phyloP scores from a whole-genome alignment of 1,284 basidiomycete species.

The Afroboletus lepidellus region DNA sequence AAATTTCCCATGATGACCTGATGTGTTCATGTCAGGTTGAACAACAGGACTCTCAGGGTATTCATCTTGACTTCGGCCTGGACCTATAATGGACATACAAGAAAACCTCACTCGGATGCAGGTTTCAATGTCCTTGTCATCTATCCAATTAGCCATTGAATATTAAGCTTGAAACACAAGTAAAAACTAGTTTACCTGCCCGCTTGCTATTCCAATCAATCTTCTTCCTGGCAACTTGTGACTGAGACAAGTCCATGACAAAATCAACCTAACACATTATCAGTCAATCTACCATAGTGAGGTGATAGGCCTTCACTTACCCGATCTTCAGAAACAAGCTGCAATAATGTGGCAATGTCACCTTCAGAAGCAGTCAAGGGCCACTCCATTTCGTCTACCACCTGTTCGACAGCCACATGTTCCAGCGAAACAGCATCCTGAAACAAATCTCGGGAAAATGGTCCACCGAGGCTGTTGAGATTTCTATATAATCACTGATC shows the following conservation, averaged over 20 bases:
- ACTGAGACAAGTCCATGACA: slow-evolving; percentile 60
- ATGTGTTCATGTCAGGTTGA: slow-evolving; percentile 9
- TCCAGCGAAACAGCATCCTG: slow-evolving; percentile 68
- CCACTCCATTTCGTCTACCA: slow-evolving; percentile 65
- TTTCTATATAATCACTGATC: slow-evolving; percentile 37
- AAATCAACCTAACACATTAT: slow-evolving; percentile 54
- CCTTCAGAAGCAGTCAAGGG: slow-evolving; percentile 70
- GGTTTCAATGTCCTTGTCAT: slow-evolving; percentile 78
- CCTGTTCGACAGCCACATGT: slow-evolving; percentile 47
- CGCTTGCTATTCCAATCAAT: slow-evolving; percentile 85
- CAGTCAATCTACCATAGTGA: background rate
- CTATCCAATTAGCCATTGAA: slow-evolving; percentile 38
- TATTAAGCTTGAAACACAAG: background rate
- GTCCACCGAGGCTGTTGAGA: slow-evolving; percentile 66
- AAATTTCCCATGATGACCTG: slow-evolving; percentile 43
- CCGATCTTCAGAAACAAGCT: slow-evolving; percentile 69
- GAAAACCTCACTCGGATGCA: slow-evolving; percentile 50
- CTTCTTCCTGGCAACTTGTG: slow-evolving; percentile 48
- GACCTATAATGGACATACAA: slow-evolving; percentile 12
- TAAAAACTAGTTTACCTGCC: slow-evolving; percentile 52
- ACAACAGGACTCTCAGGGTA: slow-evolving; percentile 15
- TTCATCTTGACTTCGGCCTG: slow-evolving; percentile 15
- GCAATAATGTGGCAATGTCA: slow-evolving; percentile 67
- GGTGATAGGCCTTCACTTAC: slow-evolving; percentile 34
- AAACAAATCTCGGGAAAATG: slow-evolving; percentile 59